Evolutionary conservation across 768 basidiomycete genomes (phyloP).

Genomic region (Astraeus odoratus): DNA sequence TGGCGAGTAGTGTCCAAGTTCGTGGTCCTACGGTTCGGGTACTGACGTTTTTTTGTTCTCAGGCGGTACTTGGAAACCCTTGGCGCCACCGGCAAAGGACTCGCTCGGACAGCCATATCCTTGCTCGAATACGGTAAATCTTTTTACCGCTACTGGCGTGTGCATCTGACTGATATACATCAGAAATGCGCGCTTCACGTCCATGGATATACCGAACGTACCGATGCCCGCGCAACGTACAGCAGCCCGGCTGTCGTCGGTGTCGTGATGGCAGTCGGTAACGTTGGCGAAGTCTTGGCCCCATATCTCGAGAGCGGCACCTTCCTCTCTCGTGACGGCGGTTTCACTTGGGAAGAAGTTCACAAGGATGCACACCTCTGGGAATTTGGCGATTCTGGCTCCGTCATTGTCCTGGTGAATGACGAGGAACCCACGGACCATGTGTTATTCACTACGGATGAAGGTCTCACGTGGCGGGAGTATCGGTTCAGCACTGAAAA

Average conservation of each 20-base stretch:
- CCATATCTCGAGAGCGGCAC: constrained; percentile 87
- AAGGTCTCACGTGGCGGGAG: constrained; percentile 83
- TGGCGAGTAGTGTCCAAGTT: constrained; percentile 40
- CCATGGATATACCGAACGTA: constrained; percentile 93
- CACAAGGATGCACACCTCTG: constrained; percentile 97
- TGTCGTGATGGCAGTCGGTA: constrained; percentile 93
- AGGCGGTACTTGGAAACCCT: constrained; percentile 84
- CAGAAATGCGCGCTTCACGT: constrained; percentile 85
- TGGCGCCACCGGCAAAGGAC: constrained; percentile 70
- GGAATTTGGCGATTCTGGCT: constrained; percentile 98
- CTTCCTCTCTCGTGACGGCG: constrained; percentile 93
- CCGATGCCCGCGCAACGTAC: constrained; percentile 86
- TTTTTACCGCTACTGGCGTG: not conserved
- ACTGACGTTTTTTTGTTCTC: constrained; percentile 3
- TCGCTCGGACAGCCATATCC: constrained; percentile 66
- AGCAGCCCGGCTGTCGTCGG: constrained; percentile 90
- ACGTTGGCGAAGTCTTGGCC: constrained; percentile 79
- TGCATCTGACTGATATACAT: not conserved
- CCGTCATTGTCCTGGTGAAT: constrained; percentile 87
- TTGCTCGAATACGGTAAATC: constrained; percentile 59
- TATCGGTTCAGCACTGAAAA: constrained; percentile 72
- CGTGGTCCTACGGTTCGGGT: not conserved
- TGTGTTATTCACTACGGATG: constrained; percentile 83
- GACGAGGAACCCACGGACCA: constrained; percentile 92
- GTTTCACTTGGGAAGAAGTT: constrained; percentile 97